Evolutionary conservation across 306 rosid species (phyloP).

Genomic region (Benincasa hispida): DNA sequence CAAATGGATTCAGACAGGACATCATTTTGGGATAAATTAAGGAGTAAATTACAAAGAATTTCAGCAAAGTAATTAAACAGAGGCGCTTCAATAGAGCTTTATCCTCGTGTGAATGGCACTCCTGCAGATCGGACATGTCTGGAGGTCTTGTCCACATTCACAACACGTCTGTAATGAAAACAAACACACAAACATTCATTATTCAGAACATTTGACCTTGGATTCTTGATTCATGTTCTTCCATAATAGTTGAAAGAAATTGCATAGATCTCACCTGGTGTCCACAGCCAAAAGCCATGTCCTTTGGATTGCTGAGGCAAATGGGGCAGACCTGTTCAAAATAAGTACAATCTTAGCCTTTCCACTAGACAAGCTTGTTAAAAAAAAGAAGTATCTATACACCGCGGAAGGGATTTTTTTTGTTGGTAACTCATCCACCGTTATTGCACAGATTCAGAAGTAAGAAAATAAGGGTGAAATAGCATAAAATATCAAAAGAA

Average conservation of each 20-base stretch:
- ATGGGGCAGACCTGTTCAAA: constrained; percentile 72
- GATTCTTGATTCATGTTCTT: neutral
- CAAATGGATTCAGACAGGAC: neutral
- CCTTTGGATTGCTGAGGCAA: constrained; percentile 61
- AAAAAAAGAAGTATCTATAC: neutral
- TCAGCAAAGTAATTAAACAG: no score
- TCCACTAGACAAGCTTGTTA: neutral
- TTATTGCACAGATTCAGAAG: neutral
- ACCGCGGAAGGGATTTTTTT: neutral
- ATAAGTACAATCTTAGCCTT: neutral
- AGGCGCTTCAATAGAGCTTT: constrained; percentile 61
- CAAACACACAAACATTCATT: neutral
- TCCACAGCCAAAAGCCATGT: constrained; percentile 98
- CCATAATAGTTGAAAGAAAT: neutral
- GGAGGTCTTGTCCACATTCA: constrained; percentile 65
- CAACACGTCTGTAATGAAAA: constrained; percentile 67
- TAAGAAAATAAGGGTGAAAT: neutral
- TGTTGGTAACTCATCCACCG: neutral
- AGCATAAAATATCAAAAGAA: neutral
- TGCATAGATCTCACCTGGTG: constrained; percentile 45
- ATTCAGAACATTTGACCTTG: neutral
- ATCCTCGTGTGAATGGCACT: constrained; percentile 60
- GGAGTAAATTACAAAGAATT: constrained; percentile 5
- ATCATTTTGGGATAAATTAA: neutral
- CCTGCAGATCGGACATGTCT: constrained; percentile 79